Percentiles rank a stretch among this genome's conserved stretches.
Evolutionary conservation across 2,329 filamentous ascomycete genomes (phyloP).

Genomic region (Colletotrichum sp.): DNA sequence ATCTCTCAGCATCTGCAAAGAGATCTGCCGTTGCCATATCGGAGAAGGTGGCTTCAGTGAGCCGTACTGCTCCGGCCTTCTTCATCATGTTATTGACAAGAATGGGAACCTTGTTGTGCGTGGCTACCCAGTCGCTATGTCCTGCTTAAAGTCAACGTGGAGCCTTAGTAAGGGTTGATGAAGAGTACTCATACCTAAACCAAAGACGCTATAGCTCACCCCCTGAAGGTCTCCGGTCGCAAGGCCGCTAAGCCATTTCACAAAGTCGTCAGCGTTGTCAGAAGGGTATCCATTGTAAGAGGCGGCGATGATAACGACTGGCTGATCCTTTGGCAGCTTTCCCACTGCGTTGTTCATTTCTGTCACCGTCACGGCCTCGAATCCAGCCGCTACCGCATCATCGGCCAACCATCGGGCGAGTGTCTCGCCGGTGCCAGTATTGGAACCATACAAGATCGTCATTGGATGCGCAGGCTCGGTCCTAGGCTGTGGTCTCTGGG

Average conservation of each 20-base stretch:
- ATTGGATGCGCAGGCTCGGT: slow-evolving; percentile 43
- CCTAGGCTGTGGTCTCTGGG: neutral
- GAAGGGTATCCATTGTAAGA: slow-evolving; percentile 78
- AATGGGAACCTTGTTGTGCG: neutral
- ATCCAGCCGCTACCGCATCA: slow-evolving; percentile 65
- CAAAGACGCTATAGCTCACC: slow-evolving; percentile 72
- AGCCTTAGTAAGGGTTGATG: no score
- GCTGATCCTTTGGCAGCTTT: slow-evolving; percentile 63
- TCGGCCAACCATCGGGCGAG: slow-evolving; percentile 68
- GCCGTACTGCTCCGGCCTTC: neutral
- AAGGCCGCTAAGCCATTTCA: slow-evolving; percentile 66
- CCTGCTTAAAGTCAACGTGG: neutral
- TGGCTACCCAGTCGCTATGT: neutral
- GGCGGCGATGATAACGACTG: slow-evolving; percentile 71
- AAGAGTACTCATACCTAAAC: slow-evolving; percentile 36
- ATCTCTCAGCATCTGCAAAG: neutral
- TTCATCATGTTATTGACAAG: neutral
- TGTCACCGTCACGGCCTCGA: slow-evolving; percentile 55
- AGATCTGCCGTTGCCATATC: neutral
- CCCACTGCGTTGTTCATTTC: slow-evolving; percentile 67
- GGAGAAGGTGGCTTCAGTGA: neutral
- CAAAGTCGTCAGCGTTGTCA: slow-evolving; percentile 74
- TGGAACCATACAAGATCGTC: slow-evolving; percentile 75
- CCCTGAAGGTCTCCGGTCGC: slow-evolving; percentile 52
- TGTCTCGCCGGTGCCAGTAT: slow-evolving; percentile 76